Conservation (phyloP, 345 rosid species). For the Passiflora organensis region DNA sequence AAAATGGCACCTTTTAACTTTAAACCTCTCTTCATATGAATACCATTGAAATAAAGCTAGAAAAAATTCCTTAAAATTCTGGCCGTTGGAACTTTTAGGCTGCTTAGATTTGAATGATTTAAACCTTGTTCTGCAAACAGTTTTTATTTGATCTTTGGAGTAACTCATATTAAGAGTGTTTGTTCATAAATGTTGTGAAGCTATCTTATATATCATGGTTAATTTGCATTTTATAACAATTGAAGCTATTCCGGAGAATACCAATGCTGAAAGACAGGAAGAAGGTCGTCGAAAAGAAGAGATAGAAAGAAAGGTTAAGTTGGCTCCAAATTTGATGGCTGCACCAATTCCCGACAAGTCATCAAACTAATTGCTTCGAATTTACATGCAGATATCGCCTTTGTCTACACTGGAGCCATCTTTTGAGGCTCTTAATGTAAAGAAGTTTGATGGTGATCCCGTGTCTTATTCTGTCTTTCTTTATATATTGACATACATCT, state of each 20-base stretch:
- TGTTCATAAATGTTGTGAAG: no score
- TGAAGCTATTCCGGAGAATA: slow-evolving; percentile 37
- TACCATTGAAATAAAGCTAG: no score
- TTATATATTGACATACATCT: slow-evolving; percentile 14
- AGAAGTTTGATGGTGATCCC: slow-evolving; percentile 76
- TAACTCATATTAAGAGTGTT: no score
- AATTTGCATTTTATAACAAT: no score
- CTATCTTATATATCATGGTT: no score
- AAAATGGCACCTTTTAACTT: no score
- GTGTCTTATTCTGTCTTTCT: slow-evolving; percentile 5
- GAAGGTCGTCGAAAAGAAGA: slow-evolving; percentile 62
- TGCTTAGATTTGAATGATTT: no score
- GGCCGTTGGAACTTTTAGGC: no score
- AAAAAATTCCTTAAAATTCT: no score
- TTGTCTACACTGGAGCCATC: slow-evolving; percentile 75
- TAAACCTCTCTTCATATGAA: no score
- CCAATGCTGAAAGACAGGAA: slow-evolving; percentile 33
- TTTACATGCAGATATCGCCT: slow-evolving; percentile 70
- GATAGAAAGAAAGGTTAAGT: slow-evolving; percentile 57
- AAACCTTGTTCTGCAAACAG: no score
- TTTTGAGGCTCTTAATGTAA: slow-evolving; percentile 79
- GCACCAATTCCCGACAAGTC: neutral
- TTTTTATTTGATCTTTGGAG: no score
- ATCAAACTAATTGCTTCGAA: slow-evolving; percentile 23
- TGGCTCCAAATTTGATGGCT: slow-evolving; percentile 1